Evolutionary conservation across 306 rosid species (phyloP).

Genomic region (Trifolium repens): DNA sequence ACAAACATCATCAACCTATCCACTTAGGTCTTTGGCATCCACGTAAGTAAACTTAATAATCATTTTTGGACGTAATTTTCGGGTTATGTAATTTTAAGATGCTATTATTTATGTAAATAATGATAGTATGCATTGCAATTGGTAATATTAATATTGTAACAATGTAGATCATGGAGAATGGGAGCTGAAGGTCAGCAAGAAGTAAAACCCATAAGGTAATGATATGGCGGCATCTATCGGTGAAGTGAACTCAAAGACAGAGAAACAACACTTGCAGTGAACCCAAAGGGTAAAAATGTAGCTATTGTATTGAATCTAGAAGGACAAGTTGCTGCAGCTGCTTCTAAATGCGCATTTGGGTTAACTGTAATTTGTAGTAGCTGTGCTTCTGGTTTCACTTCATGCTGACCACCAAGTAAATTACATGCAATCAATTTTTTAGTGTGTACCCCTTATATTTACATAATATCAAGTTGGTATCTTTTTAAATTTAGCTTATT

Average conservation of each 20-base stretch:
- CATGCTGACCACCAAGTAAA: not conserved
- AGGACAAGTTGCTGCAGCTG: not conserved
- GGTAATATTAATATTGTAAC: not conserved
- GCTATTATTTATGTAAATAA: no score
- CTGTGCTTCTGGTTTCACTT: not conserved
- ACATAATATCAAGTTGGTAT: no score
- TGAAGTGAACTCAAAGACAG: not conserved
- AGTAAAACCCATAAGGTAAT: slow-evolving; percentile 5
- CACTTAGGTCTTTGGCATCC: not conserved
- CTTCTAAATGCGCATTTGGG: not conserved
- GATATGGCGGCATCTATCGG: not conserved
- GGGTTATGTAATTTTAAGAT: no score
- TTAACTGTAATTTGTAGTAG: not conserved
- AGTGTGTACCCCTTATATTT: no score
- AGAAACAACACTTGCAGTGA: not conserved
- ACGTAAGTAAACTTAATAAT: not conserved
- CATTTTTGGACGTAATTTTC: no score
- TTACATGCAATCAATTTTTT: no score
- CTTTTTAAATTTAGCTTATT: no score
- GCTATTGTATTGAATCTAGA: slow-evolving; percentile 7
- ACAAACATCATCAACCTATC: slow-evolving; percentile 18
- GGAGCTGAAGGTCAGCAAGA: not conserved
- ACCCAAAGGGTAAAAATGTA: not conserved
- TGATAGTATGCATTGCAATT: not conserved
- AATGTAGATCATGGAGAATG: not conserved